Conservation (phyloP, 352 stramenopile genomes). For the Blastocystis sp. region DNA sequence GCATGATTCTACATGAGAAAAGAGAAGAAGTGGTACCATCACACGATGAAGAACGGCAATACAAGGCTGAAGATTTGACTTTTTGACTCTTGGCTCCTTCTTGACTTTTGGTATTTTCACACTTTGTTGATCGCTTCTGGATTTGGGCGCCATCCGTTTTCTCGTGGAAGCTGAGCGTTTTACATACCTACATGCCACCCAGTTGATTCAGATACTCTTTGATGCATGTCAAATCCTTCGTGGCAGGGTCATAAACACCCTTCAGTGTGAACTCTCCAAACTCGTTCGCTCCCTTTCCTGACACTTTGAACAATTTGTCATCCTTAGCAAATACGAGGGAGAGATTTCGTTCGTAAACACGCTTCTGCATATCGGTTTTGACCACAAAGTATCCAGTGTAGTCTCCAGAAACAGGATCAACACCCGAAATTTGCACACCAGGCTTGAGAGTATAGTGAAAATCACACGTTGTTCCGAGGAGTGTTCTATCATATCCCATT, state of each 20-base stretch:
- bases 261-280: constrained; percentile 8
- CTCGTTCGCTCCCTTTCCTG: constrained; percentile 39
- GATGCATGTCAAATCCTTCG: constrained; percentile 29
- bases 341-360: constrained; percentile 23
- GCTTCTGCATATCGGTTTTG: neutral
- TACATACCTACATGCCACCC: neutral
- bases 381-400: constrained; percentile 42
- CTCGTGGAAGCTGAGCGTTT: neutral
- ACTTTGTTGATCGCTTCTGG: neutral
- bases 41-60: neutral
- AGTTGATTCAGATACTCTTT: neutral
- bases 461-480: constrained; percentile 39
- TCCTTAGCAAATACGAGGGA: neutral
- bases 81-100: neutral
- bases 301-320: neutral
- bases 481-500: neutral
- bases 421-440: neutral
- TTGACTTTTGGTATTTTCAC: neutral
- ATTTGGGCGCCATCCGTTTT: neutral
- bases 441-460: neutral
- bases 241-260: neutral
- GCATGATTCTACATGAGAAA: neutral
- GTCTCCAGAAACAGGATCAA: neutral
- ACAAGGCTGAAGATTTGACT: neutral
- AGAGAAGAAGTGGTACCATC: neutral